Base-by-base conservation (phyloP, 805 yeast species). In the Suhomyces pyralidae region DNA sequence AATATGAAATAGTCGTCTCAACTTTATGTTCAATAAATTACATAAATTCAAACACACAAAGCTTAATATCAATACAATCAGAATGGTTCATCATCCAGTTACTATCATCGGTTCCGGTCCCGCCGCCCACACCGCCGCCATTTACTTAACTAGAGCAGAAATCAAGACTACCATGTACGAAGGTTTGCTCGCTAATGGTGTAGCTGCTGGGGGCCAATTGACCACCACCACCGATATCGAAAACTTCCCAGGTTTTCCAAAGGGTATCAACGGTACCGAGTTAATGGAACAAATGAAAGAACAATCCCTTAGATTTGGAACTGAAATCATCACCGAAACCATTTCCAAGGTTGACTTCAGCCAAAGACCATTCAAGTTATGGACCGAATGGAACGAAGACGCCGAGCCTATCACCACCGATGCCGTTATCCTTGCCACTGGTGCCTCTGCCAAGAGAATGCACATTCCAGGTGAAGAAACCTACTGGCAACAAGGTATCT, bases 41-140 rank as follows among this genome's bases (percentile, higher is more conserved):
- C 40, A 44, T 24, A 17, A 34, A 34, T 46, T 22, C 17, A 47
- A 14, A 47, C 25, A n/a, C 9, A 44, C 26, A 15, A 24, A 25
- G 40, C 36, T n/a, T 24, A 9, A 6, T 48, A 20, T 38, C 49
- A 30, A 52, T 52, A 46, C 30, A 15, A 20, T 15, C 30, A 82
- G 80, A 81, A 86, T 86, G 92, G 87, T 81, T 64, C 96, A 88
- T 71, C 83, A 89, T 76, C 83, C 79, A 78, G 96, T 88, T 56
- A 88, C 94, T 30, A 87, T 90, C 64, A 85, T 90, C 56, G 98
- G 99, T 45, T 92, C 97, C 51, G 99, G 99, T 63, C 99, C 99
- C 52, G 99, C 99, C 53, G 99, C 97, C 51, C 97, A 94, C 81
- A 94, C 99, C 44, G 99, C 99, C 49, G 99, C 99, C 59, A 90